A percentile compares a stretch with the other conserved stretches of the same genome.
These are phyloP conservation scores for Solanum clarkiae DNA, from an alignment of 257 asterid genomes.

Conservation along the genomic window DNA sequence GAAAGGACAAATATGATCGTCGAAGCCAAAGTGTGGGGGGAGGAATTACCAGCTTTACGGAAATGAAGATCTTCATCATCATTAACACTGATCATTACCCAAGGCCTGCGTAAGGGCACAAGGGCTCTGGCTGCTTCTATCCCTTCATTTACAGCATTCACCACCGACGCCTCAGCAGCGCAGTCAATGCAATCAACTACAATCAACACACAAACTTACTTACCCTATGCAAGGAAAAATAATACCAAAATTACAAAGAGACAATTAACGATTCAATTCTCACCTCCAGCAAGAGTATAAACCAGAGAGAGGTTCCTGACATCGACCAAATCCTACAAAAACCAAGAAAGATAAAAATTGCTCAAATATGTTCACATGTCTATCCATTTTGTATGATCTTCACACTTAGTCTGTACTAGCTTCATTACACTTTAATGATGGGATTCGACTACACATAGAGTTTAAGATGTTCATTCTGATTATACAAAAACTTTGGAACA, in stretches of 20 bases:
- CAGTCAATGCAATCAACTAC: slow-evolving; percentile 96
- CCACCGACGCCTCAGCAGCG: slow-evolving; percentile 85
- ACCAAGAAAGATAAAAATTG: neutral
- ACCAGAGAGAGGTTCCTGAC: slow-evolving; percentile 88
- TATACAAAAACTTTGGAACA: neutral
- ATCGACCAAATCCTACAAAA: slow-evolving; percentile 61
- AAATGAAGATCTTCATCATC: slow-evolving; percentile 81
- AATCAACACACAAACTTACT: neutral
- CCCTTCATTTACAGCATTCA: slow-evolving; percentile 79
- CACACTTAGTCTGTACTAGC: neutral
- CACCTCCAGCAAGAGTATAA: slow-evolving; percentile 93
- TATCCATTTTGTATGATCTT: neutral
- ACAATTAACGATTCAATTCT: neutral
- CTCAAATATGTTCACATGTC: neutral
- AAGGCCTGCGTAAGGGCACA: slow-evolving; percentile 71
- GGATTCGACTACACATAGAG: neutral
- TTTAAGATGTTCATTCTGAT: neutral
- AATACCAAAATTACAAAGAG: neutral
- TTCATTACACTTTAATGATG: neutral
- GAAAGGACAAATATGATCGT: neutral
- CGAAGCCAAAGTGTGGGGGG: too few relatives aligned
- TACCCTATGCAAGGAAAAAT: neutral
- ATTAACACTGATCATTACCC: slow-evolving; percentile 95
- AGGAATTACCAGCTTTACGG: slow-evolving; percentile 86
- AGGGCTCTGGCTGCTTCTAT: slow-evolving; percentile 66